Evolutionary conservation across 2,329 filamentous ascomycete species (phyloP).

Genomic region (Paraconiothyrium sp.): DNA sequence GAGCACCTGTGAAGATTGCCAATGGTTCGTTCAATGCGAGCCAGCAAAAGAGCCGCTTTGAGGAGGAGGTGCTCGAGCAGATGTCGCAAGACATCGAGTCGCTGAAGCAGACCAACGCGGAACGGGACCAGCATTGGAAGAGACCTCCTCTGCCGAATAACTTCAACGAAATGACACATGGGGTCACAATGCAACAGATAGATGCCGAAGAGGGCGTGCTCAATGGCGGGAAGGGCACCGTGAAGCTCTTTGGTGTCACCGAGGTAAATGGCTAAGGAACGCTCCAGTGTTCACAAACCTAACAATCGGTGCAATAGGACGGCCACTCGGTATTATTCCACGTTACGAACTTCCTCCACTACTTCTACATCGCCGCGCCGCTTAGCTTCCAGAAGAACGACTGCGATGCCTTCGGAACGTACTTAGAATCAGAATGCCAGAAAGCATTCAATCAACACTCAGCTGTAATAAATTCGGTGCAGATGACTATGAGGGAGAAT

Average conservation of each 20-base stretch:
- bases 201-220: conserved; percentile 91
- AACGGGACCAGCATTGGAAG: conserved; percentile 94
- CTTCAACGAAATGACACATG: conserved; percentile 72
- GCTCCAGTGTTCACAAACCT: conserved; percentile 15
- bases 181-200: conserved; percentile 92
- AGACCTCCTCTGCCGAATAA: conserved; percentile 65
- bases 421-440: conserved; percentile 81
- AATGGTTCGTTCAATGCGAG: conserved; percentile 68
- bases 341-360: conserved; percentile 95
- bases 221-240: conserved; percentile 76
- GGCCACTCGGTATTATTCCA: conserved; percentile 95
- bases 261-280: conserved; percentile 60
- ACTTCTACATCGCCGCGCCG: conserved; percentile 91
- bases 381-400: conserved; percentile 81
- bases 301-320: conserved; percentile 48
- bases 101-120: conserved; percentile 84
- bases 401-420: conserved; percentile 79
- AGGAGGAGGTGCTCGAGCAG: conserved; percentile 93
- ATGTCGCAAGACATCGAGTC: conserved; percentile 91
- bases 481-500: conserved; percentile 85
- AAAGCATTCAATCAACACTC: conserved; percentile 64
- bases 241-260: conserved; percentile 95
- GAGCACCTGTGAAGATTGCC: conserved; percentile 69
- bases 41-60: conserved; percentile 90
- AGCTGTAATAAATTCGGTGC: conserved; percentile 79